These are phyloP conservation scores for Caryocar brasiliense DNA, from an alignment of 441 rosid genomes.

Conservation along the genomic window DNA sequence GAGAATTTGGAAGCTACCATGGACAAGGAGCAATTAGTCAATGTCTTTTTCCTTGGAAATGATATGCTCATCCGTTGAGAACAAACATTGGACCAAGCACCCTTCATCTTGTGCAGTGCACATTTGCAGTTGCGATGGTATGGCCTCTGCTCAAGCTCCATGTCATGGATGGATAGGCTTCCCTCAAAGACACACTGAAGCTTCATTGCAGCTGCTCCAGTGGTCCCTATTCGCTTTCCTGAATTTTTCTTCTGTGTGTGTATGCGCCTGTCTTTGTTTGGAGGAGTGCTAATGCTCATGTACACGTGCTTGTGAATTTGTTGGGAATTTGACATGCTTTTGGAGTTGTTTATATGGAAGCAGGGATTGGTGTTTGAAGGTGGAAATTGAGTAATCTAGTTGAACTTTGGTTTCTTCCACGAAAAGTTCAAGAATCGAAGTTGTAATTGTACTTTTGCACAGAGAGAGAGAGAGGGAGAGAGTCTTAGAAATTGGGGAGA, in stretches of 20 bases:
- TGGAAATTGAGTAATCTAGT: no score
- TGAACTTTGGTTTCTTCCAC: no score
- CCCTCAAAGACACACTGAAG: constrained; percentile 12
- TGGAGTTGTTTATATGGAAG: no score
- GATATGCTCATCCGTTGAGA: neutral
- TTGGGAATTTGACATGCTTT: no score
- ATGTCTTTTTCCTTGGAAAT: constrained; percentile 19
- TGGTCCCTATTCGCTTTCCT: constrained; percentile 1
- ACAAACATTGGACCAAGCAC: constrained; percentile 4
- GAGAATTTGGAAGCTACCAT: constrained; percentile 6
- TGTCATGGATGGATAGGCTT: constrained; percentile 13
- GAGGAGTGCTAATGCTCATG: no score
- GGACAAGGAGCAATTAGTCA: constrained; percentile 4
- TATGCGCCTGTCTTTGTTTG: no score
- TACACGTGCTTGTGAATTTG: no score
- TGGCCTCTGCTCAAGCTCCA: constrained; percentile 15
- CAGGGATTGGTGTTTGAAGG: no score
- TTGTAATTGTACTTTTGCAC: neutral
- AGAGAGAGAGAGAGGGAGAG: neutral
- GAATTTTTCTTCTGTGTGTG: neutral
- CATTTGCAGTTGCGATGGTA: constrained; percentile 29
- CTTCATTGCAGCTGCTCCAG: constrained; percentile 17
- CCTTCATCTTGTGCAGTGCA: constrained; percentile 26
- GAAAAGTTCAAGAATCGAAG: no score
- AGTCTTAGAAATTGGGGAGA: neutral